Percentiles rank a stretch among this genome's conserved stretches.
phyloP scores from a whole-genome alignment of 2,329 filamentous ascomycete genomes.

The Xylaria sp. region DNA sequence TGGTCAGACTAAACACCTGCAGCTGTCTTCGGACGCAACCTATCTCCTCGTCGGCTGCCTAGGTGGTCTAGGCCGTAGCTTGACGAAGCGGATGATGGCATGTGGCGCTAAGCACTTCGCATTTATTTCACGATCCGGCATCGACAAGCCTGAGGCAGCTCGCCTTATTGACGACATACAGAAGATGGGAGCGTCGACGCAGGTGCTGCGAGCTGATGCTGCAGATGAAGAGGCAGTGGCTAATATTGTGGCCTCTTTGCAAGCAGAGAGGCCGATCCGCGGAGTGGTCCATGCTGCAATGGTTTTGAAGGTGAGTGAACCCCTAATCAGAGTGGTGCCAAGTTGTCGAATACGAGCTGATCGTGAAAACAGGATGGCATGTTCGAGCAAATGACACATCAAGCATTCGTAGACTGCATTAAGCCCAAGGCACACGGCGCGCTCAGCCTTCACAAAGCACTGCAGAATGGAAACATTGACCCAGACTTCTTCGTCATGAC shows the following conservation, averaged over 20 bases:
- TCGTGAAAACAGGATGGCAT: constrained; percentile 15
- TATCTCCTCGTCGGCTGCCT: constrained; percentile 36
- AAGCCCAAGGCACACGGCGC: constrained; percentile 20
- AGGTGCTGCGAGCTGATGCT: constrained; percentile 14
- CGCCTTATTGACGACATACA: constrained; percentile 12
- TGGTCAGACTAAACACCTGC: constrained; percentile 6
- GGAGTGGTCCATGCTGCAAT: constrained; percentile 29
- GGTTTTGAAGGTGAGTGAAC: constrained; percentile 17
- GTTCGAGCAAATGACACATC: constrained; percentile 18
- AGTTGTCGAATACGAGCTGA: constrained; percentile 3
- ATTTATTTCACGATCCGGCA: constrained; percentile 33
- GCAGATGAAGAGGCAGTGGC: constrained; percentile 4
- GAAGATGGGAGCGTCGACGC: constrained; percentile 7
- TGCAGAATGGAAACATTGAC: constrained; percentile 4
- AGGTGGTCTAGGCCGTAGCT: constrained; percentile 33
- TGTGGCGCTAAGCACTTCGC: constrained; percentile 30
- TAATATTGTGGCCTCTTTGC: constrained; percentile 2
- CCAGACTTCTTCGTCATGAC: constrained; percentile 27
- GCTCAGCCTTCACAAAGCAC: constrained; percentile 12
- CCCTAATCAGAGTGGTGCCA: too few relatives aligned
- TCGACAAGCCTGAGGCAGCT: constrained; percentile 26
- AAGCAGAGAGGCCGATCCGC: constrained; percentile 16
- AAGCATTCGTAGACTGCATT: constrained; percentile 4
- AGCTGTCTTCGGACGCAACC: constrained; percentile 12
- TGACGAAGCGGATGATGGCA: constrained; percentile 34